Conservation (phyloP, 768 basidiomycete genomes). For the Daedaleopsis sinensis region DNA sequence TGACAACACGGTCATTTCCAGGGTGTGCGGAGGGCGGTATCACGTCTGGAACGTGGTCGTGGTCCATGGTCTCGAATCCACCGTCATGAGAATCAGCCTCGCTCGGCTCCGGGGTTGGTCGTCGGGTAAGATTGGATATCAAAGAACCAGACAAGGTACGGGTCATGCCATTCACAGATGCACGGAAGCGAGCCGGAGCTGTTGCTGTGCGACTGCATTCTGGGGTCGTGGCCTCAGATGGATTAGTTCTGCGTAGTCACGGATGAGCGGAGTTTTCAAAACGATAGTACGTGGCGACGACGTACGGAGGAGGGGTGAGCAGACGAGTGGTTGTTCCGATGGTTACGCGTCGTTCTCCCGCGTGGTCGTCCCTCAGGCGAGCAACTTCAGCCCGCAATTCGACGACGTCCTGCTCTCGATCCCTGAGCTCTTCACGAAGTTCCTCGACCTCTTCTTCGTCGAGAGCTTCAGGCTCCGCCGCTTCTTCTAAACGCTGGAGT, state of each 20-base stretch:
- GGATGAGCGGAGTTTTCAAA: not conserved
- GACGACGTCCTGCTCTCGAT: slow-evolving; percentile 7
- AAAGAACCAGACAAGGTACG: slow-evolving; percentile 52
- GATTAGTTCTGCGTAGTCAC: slow-evolving; percentile 4
- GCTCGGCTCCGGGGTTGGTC: slow-evolving; percentile 54
- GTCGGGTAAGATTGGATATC: slow-evolving; percentile 50
- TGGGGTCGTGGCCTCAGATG: slow-evolving; percentile 8
- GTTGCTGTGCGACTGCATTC: not conserved
- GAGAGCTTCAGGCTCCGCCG: slow-evolving; percentile 31
- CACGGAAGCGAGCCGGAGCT: slow-evolving; percentile 6
- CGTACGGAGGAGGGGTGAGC: slow-evolving; percentile 20
- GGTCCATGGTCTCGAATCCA: slow-evolving; percentile 19
- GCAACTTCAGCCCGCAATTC: slow-evolving; percentile 13
- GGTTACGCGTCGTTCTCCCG: not conserved
- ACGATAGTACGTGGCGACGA: not conserved
- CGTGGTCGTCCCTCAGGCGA: slow-evolving; percentile 6
- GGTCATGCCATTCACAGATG: slow-evolving; percentile 23
- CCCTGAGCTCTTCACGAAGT: slow-evolving; percentile 27
- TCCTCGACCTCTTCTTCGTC: slow-evolving; percentile 34
- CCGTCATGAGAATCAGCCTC: slow-evolving; percentile 23
- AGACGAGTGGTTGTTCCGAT: slow-evolving; percentile 10
- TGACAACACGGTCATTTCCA: not conserved
- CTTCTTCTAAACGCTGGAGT: slow-evolving; percentile 29
- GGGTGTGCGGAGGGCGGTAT: slow-evolving; percentile 8
- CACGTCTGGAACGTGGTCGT: slow-evolving; percentile 23